Evolutionary conservation across 441 rosid genomes (phyloP), one percentile per base, ranked within the genome.

Genomic region (Caryocar brasiliense): DNA sequence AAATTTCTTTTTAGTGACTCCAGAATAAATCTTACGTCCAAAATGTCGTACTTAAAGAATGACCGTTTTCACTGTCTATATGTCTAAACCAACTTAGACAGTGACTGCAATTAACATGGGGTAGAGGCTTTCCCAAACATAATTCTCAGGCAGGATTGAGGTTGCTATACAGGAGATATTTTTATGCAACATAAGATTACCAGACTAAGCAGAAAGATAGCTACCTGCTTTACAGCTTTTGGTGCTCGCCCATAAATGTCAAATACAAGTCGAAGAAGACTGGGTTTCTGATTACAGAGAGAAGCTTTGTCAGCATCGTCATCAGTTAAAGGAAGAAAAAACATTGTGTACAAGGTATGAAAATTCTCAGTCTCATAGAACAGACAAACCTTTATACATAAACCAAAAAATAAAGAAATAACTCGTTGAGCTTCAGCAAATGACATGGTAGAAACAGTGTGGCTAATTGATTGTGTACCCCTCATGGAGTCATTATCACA

Each of bases 381-480:
- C 30, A 29, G 9, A 44, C 79, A 54, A 44, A 93, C 99, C 97
- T 93, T 91, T 59, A 83, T 84, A 67, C 97, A 93, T 46, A 93
- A 77, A 58, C 97, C 96, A 58, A 86, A 93, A 79, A 75, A 86
- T 64, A 93, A 72, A 65, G 99, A 93, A 59, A 77, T 66, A 15
- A 72, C 75, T 47, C 86, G 80, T 63, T 93, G 99, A 55, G 86
- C 92, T 72, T 89, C 99, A 55, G 92, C 47, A 60, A 76, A 42
- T 50, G 95, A 75, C 57, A 84, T 40, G 54, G 65, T 66, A 47
- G 91, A 71, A 65, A 62, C 64, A 61, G 57, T 53, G 29, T 79
- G 76, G 45, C 61, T 73, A 47, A 59, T 54, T 36, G 63, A 48
- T 53, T 67, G 87, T 54, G 73, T 53, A 71, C 40, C 70, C 62